Base-by-base conservation (phyloP, 352 stramenopile genomes). In the Pythium sukuiense region DNA sequence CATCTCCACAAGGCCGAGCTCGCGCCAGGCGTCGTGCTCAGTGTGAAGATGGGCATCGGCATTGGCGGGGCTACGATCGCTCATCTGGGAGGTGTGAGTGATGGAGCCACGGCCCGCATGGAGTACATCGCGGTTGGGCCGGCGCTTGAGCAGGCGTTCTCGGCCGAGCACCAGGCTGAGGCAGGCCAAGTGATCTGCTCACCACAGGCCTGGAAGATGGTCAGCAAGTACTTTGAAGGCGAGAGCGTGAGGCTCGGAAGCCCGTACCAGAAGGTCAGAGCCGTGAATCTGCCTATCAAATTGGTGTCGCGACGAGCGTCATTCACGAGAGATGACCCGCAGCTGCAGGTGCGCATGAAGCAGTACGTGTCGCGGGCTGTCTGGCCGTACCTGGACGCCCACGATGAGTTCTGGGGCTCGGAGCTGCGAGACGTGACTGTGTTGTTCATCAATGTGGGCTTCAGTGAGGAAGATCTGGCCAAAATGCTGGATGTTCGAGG, bases 391-490 rank as follows among this genome's bases (percentile, higher is more conserved):
- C 59, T 98, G 46, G 85, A 97, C 39, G 85, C 87, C 0, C 88
- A 97, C 45, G 91, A 97, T 61, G 93, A 98, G 77, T 96, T 95
- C 59, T 98, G 93, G 93, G 92, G 87, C 20, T 97, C 90, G 2
- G 93, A 98, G 61, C 64, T 98, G 16, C 78, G 93, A 9, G 89
- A 96, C 20, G 89, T 98, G 26, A 97, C 87, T 1, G 89, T 97
- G 35, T 74, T 98, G 63, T 98, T 98, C 72, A 96, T 98, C 62
- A 98, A 98, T 61, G 76, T 98, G 3, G 94, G 94, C 52, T 96
- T 98, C 63, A 85, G 82, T 63, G 87, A 96, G 27, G 76, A 89
- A 57, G 87, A 96, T 61, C 57, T 96, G 29, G 75, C 81, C 18
- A 78, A 79, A 60, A 93, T 94, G 84, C 73, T 91, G 3, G 81